Evolutionary conservation across 2,329 filamentous ascomycete genomes (phyloP), one percentile per base, ranked within the genome.

Genomic region (Aplosporella prunicola): DNA sequence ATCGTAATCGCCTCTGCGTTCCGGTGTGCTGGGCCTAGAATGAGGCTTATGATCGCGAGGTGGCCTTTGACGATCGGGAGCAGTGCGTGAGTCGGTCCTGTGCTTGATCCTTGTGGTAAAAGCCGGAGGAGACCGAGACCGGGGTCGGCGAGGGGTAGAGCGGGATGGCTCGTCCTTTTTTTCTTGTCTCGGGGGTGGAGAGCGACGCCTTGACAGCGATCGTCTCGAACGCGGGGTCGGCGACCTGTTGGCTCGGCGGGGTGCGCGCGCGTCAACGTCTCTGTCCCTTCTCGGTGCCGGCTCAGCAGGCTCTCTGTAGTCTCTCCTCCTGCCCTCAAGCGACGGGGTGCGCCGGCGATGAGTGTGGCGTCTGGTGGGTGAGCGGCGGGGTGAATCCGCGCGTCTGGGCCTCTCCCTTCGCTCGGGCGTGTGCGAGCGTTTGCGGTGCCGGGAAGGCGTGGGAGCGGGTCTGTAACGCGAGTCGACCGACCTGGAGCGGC

Each of bases 401-500:
- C 55, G 51, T 38, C 51, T 48, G 14, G 25, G n/a, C 17, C 50
- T 47, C 27, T 29, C 23, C 28, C 46, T 51, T 41, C 51, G 50
- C 13, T 55, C 54, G 18, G 52, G 51, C 17, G 56, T 52, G 31
- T 38, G 15, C 10, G 57, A 58, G 33, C 56, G 49, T 47, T 52
- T 55, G 29, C 57, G 51, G 32, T 43, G 43, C 39, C 53, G 50
- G 33, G 49, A 48, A 24, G 55, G 44, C 24, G 51, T 48, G 23
- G 53, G 44, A 20, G 51, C 51, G 15, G 50, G 47, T 36, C 52
- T 47, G 45, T 62, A 60, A 35, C 54, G 49, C 20, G 58, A 60
- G 29, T 64, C 61, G 42, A 45, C 49, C 10, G 64, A 66, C 10
- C 50, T 58, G 23, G 63, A 67, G 39, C 60, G 61, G 31, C 56